Conservation (phyloP, 345 rosid genomes). For the Lepidium africanum region DNA sequence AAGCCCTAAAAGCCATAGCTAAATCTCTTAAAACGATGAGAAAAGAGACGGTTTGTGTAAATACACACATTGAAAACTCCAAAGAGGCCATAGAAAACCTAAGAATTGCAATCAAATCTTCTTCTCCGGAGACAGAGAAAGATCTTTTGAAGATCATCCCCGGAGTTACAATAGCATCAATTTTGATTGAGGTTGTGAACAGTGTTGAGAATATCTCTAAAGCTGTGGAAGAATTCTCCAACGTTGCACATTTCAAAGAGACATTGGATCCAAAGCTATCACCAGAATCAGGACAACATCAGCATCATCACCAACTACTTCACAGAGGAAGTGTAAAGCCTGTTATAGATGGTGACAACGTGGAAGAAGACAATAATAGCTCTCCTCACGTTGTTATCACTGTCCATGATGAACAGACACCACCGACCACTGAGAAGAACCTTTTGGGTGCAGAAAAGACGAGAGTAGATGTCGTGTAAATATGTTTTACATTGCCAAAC, state of each 20-base stretch:
- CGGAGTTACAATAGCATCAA: slow-evolving; percentile 50
- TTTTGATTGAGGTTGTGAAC: slow-evolving; percentile 41
- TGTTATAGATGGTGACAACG: slow-evolving; percentile 28
- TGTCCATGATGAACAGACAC: slow-evolving; percentile 27
- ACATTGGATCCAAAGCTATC: slow-evolving; percentile 27
- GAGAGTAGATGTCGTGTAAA: slow-evolving; percentile 22
- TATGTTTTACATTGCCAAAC: background rate
- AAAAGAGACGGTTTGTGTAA: slow-evolving; percentile 27
- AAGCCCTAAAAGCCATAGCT: slow-evolving; percentile 50
- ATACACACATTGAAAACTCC: slow-evolving; percentile 41
- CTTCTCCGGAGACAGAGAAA: slow-evolving; percentile 18
- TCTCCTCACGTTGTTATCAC: slow-evolving; percentile 33
- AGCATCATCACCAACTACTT: slow-evolving; percentile 30
- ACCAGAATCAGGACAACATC: slow-evolving; percentile 34
- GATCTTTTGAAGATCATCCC: slow-evolving; percentile 46
- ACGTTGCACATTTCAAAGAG: slow-evolving; percentile 45
- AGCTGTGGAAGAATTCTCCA: slow-evolving; percentile 46
- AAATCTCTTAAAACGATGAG: slow-evolving; percentile 48
- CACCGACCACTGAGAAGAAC: slow-evolving; percentile 17
- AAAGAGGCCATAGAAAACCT: slow-evolving; percentile 41
- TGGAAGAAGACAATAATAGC: background rate
- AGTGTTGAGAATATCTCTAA: slow-evolving; percentile 44
- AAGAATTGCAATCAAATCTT: slow-evolving; percentile 33
- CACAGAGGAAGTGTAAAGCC: slow-evolving; percentile 56
- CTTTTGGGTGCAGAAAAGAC: slow-evolving; percentile 1